A percentile compares a stretch with the other conserved stretches of the same genome.
These are phyloP conservation scores for Chaetomiaceae sp. DNA, from an alignment of 2,329 filamentous ascomycete species.

Conservation along the genomic window DNA sequence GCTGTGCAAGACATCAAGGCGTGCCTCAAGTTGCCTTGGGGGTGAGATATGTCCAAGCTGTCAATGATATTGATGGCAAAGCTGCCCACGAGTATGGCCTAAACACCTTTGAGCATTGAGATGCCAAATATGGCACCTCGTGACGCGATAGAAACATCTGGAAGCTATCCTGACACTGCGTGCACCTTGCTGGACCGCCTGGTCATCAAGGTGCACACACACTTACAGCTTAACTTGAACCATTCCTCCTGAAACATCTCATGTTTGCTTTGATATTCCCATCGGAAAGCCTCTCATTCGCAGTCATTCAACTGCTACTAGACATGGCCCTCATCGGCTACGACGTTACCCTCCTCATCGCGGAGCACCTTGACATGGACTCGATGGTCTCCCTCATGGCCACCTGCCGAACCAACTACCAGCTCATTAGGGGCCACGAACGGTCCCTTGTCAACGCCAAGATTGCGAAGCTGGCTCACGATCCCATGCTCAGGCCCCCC, in stretches of 20 bases:
- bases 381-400: constrained; percentile 2
- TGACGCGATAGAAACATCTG: not conserved
- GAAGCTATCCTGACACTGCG: not conserved
- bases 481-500: not conserved
- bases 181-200: constrained; percentile 6
- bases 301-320: too few species aligned
- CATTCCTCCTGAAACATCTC: not conserved
- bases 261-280: too few species aligned
- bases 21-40: too few species aligned
- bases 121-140: not conserved
- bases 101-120: too few species aligned
- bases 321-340: not conserved
- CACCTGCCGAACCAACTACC: constrained; percentile 5
- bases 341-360: constrained; percentile 3
- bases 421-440: not conserved
- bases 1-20: too few species aligned
- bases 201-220: constrained; percentile 5
- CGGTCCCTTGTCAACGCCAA: constrained; percentile 8
- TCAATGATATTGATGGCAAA: too few species aligned
- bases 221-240: not conserved
- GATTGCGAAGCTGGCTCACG: not conserved
- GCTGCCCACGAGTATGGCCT: too few species aligned
- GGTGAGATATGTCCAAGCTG: too few species aligned
- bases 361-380: constrained; percentile 7
- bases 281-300: not conserved